Evolutionary conservation across 345 rosid species (phyloP), one percentile per base, ranked within the genome.

Genomic region (Pugionium dolabratum): DNA sequence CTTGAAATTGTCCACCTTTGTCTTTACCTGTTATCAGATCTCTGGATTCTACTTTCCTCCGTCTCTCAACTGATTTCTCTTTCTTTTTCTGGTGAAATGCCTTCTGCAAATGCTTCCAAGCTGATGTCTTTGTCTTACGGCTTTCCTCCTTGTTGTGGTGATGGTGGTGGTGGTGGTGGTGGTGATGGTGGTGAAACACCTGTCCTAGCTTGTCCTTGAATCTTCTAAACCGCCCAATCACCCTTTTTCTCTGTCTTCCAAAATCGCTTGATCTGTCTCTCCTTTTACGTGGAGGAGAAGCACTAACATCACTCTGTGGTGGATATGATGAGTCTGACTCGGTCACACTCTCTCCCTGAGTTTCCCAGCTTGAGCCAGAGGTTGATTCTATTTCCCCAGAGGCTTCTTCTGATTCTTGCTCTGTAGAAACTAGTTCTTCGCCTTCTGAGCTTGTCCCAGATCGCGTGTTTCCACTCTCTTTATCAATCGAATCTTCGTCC

Each of bases 111-210:
- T 72, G 48, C 58, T 67, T 81, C 92, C 88, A 82, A 54, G 29
- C 72, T 34, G 86, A 79, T 51, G 44, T 55, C 31, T 54, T 18
- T 18, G 18, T 18, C 18, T 0, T 49, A 5, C 3, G 55, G 30
- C 45, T 39, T 28, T 60, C 9, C 2, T 43, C 44, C 4, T 42
- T 39, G 4, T 57, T 11, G 9, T 61, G 49, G 26, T 67, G 54
- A 32, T 69, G 57, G 51, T 64, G 73, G 4, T 86, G 87, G 27
- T 85, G 88, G 41, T 85, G 84, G 27, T 84, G 88, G 32, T 84
- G 87, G 5, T 84, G 88, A 34, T 83, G 88, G 46, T 86, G 95
- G 44, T 84, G 96, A 54, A 89, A 78, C 10, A 84, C 82, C 26
- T 83, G 74, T 4, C 88, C 88, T 3, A 89, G 51, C 72, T 79